Evolutionary conservation across 371 early-diverging fungal species (phyloP).

Genomic region (Mortierella sp.): DNA sequence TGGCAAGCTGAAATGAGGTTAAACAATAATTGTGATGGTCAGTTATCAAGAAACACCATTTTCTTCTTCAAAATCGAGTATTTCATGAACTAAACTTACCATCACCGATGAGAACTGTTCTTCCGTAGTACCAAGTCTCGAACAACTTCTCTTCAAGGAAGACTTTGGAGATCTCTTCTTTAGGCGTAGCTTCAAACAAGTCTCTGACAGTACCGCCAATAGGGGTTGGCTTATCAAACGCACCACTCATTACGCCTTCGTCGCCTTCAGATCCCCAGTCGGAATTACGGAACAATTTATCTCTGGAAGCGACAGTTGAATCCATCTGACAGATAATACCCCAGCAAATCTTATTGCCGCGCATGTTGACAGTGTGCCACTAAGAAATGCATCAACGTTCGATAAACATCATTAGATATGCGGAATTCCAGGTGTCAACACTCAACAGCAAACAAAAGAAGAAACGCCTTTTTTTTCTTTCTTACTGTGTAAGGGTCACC

Average conservation of each 20-base stretch:
- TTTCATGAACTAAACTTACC: too few species aligned
- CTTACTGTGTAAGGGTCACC: too few species aligned
- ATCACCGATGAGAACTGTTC: constrained; percentile 8
- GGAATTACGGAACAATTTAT: neutral
- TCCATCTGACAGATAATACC: constrained; percentile 1
- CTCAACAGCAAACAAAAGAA: too few species aligned
- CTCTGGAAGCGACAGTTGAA: neutral
- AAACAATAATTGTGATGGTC: too few species aligned
- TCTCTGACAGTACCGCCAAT: constrained; percentile 19
- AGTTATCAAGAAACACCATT: too few species aligned
- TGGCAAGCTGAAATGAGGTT: too few species aligned
- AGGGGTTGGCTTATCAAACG: neutral
- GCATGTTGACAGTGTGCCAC: neutral
- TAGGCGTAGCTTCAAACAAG: constrained; percentile 18
- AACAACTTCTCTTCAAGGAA: constrained; percentile 22
- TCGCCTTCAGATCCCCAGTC: constrained; percentile 31
- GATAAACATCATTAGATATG: too few species aligned
- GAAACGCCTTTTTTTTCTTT: too few species aligned
- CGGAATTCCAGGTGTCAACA: too few species aligned
- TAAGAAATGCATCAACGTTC: neutral
- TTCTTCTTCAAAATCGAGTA: too few species aligned
- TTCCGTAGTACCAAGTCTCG: constrained; percentile 18
- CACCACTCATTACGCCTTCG: constrained; percentile 8
- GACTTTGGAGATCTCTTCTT: constrained; percentile 12
- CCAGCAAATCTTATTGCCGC: constrained; percentile 14